Evolutionary conservation across 208 protist genomes (phyloP).

Genomic region (Leishmania amazonensis): DNA sequence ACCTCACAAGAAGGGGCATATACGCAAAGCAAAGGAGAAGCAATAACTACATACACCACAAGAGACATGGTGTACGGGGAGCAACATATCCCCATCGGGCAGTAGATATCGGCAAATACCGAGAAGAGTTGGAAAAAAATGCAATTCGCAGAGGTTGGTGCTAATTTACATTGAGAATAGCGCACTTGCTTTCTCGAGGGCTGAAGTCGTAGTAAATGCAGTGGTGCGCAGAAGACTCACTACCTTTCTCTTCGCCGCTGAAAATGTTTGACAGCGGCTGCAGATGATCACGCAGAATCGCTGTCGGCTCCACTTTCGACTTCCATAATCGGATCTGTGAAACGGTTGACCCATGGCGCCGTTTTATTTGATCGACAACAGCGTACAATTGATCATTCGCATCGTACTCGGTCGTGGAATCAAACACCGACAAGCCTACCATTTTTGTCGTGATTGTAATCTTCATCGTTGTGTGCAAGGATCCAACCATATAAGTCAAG

Average conservation of each 20-base stretch:
- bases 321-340: conserved; percentile 60
- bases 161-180: conserved; percentile 44
- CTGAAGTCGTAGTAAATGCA: conserved; percentile 79
- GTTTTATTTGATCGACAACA: conserved; percentile 53
- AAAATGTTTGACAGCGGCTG: conserved; percentile 53
- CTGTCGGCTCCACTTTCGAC: conserved; percentile 68
- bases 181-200: conserved; percentile 30
- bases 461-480: conserved; percentile 9
- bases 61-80: not conserved
- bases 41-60: not conserved
- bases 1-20: not conserved
- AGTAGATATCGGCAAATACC: not conserved
- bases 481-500: not conserved
- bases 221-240: not conserved
- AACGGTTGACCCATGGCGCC: conserved; percentile 54
- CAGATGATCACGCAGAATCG: conserved; percentile 56
- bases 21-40: not conserved
- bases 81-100: not conserved
- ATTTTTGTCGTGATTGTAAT: conserved; percentile 48
- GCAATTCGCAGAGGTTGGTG: not conserved
- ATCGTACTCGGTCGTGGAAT: conserved; percentile 43
- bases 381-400: conserved; percentile 39
- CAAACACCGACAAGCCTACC: conserved; percentile 75
- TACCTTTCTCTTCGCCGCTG: conserved; percentile 15
- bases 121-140: not conserved